A percentile compares a stretch with the other conserved stretches of the same genome.
Conservation (phyloP, 768 basidiomycete genomes). For the Rhodosporidiobolus sp. region DNA sequence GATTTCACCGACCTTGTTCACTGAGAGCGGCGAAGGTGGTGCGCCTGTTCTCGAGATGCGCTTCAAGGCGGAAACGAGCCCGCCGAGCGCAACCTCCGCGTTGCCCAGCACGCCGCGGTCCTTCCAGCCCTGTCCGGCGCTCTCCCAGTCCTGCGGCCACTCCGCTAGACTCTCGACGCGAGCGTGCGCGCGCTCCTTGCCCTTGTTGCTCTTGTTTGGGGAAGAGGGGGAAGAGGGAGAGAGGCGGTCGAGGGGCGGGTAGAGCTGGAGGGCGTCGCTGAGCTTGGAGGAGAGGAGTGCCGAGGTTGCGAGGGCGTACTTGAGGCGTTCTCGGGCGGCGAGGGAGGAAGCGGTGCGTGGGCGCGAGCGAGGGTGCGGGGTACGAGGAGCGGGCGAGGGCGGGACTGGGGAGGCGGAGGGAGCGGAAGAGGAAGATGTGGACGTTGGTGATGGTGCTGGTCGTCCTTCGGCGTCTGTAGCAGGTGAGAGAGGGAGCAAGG, state of each 20-base stretch:
- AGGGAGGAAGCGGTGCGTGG: not conserved
- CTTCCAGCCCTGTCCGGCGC: not conserved
- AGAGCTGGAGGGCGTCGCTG: conserved; percentile 29
- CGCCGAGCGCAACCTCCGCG: not conserved
- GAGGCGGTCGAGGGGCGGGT: conserved; percentile 17
- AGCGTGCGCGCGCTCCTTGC: not conserved
- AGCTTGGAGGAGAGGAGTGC: conserved; percentile 21
- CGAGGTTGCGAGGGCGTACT: conserved; percentile 34
- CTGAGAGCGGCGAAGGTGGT: too few relatives aligned
- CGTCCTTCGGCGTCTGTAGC: too few relatives aligned
- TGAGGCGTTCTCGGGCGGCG: conserved; percentile 9
- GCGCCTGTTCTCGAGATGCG: not conserved
- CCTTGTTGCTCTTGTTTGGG: too few relatives aligned
- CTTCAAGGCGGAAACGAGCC: not conserved
- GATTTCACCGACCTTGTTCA: not conserved
- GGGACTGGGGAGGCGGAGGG: not conserved
- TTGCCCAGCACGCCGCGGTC: conserved; percentile 5
- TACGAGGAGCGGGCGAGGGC: not conserved
- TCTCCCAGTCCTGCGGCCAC: conserved; percentile 23
- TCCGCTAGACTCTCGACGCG: not conserved
- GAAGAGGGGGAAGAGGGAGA: not conserved
- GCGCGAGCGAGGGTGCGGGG: not conserved
- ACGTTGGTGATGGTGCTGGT: not conserved
- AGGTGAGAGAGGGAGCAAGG: not conserved
- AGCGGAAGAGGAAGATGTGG: not conserved